Conservation (phyloP, 2,329 filamentous ascomycete species). For the Colletotrichum sp. region DNA sequence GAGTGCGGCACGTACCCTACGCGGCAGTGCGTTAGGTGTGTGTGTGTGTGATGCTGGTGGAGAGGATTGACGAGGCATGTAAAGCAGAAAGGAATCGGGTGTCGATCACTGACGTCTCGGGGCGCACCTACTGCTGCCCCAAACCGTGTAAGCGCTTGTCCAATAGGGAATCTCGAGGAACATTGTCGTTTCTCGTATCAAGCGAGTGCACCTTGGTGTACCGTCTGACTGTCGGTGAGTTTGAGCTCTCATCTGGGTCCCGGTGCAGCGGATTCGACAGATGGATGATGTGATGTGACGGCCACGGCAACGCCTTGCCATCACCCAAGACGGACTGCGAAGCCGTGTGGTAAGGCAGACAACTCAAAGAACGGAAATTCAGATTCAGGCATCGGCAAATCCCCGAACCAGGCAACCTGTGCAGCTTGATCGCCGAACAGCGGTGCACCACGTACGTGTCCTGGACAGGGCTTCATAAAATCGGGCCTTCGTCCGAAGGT, state of each 20-base stretch:
- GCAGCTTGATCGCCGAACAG: background rate
- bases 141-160: background rate
- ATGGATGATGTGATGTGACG: background rate
- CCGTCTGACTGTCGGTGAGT: background rate
- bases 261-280: background rate
- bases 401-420: background rate
- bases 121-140: background rate
- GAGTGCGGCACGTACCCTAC: background rate
- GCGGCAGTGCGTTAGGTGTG: background rate
- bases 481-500: conserved; percentile 7
- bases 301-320: background rate
- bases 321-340: background rate
- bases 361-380: background rate
- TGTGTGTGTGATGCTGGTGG: background rate
- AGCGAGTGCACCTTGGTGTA: background rate
- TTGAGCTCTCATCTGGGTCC: background rate
- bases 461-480: conserved; percentile 3
- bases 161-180: background rate
- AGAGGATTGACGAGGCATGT: background rate
- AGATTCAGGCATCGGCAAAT: background rate
- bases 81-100: background rate
- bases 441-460: conserved; percentile 9
- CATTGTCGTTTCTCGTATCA: background rate
- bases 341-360: background rate
- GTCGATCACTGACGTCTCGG: background rate